Evolutionary conservation across 2,329 filamentous ascomycete species (phyloP).

Genomic region (Xylogone sp.): DNA sequence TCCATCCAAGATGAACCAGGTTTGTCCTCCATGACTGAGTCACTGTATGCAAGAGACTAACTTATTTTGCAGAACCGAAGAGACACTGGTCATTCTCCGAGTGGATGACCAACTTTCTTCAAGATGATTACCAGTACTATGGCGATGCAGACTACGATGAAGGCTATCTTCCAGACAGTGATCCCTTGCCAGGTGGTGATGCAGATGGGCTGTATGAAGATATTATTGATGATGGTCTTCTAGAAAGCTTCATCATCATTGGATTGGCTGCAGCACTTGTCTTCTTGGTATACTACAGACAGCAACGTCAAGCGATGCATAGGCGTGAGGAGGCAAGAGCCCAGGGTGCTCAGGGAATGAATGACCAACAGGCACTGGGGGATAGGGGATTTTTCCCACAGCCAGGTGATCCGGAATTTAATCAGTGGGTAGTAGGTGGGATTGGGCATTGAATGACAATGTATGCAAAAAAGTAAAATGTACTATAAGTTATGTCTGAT

Average conservation of each 20-base stretch:
- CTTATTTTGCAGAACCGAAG: slow-evolving; percentile 51
- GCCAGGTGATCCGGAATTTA: slow-evolving; percentile 63
- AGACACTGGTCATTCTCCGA: slow-evolving; percentile 77
- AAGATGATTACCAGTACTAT: slow-evolving; percentile 59
- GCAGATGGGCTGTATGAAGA: slow-evolving; percentile 56
- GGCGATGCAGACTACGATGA: slow-evolving; percentile 48
- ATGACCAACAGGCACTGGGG: slow-evolving; percentile 16
- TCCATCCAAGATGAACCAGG: slow-evolving; percentile 86
- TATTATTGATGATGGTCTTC: slow-evolving; percentile 68
- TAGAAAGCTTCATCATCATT: slow-evolving; percentile 84
- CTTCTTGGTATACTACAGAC: slow-evolving; percentile 76
- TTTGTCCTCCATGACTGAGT: slow-evolving; percentile 39
- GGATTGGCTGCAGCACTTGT: slow-evolving; percentile 71
- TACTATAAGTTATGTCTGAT: slow-evolving; percentile 7
- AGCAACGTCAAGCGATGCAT: slow-evolving; percentile 61
- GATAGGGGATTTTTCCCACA: slow-evolving; percentile 60
- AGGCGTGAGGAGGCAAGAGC: slow-evolving; percentile 37
- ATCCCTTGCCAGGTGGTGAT: slow-evolving; percentile 52
- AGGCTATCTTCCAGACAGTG: slow-evolving; percentile 40
- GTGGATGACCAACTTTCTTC: slow-evolving; percentile 83
- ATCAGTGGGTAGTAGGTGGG: slow-evolving; percentile 60
- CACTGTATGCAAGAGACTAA: slow-evolving; percentile 23
- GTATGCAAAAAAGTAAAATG: slow-evolving; percentile 10
- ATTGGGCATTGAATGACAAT: slow-evolving; percentile 49
- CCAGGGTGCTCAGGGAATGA: slow-evolving; percentile 26